These are phyloP conservation scores for Macadamia integrifolia DNA, from an alignment of 164 flowering plant genomes.

Conservation along the genomic window DNA sequence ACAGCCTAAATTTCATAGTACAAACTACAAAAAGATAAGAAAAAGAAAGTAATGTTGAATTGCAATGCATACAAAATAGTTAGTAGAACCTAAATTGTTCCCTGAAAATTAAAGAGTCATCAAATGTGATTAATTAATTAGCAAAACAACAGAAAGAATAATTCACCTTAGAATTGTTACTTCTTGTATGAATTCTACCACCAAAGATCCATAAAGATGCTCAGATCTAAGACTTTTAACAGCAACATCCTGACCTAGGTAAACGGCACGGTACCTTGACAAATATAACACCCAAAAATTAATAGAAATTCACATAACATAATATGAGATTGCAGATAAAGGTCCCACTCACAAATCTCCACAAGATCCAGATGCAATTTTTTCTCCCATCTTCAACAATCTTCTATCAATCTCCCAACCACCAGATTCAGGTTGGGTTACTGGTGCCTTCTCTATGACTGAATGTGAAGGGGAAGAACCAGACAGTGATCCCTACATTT, in stretches of 20 bases:
- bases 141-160: not conserved
- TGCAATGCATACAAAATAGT: too few species aligned
- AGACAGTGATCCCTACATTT: slow-evolving; percentile 72
- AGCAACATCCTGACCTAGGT: slow-evolving; percentile 84
- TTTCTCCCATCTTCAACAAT: slow-evolving; percentile 66
- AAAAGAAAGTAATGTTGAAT: too few species aligned
- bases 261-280: slow-evolving; percentile 68
- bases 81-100: too few species aligned
- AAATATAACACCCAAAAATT: slow-evolving; percentile 5
- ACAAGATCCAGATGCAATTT: slow-evolving; percentile 88
- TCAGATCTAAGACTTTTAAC: slow-evolving; percentile 73
- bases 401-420: slow-evolving; percentile 78
- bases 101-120: too few species aligned
- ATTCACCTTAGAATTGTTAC: slow-evolving; percentile 71
- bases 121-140: too few species aligned
- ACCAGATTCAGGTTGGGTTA: slow-evolving; percentile 26
- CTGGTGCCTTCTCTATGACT: slow-evolving; percentile 38
- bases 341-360: slow-evolving; percentile 73
- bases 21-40: too few species aligned
- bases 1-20: too few species aligned
- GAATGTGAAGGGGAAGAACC: slow-evolving; percentile 61
- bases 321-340: slow-evolving; percentile 2
- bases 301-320: slow-evolving; percentile 1
- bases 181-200: slow-evolving; percentile 86
- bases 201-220: slow-evolving; percentile 56